These are phyloP conservation scores for Apiotrichum porosum DNA, from an alignment of 1,284 basidiomycete genomes.

Conservation along the genomic window DNA sequence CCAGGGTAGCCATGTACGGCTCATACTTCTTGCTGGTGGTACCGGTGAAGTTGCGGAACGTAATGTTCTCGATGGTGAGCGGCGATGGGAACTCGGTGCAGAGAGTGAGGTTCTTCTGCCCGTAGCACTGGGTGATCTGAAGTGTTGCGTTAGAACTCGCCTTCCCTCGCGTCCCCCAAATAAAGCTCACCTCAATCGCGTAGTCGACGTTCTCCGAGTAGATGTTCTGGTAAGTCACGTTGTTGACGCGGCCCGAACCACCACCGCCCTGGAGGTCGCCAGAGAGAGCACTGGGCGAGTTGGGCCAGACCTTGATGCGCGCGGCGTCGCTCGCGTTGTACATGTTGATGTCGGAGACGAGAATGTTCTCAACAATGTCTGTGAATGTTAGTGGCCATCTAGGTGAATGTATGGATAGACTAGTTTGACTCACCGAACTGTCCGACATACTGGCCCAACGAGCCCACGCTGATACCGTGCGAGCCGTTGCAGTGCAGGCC, in stretches of 20 bases:
- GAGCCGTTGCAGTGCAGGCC: conserved; percentile 56
- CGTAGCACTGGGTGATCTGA: conserved; percentile 1
- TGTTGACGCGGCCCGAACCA: conserved; percentile 59
- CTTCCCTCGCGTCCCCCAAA: too few relatives aligned
- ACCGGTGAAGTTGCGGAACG: background rate
- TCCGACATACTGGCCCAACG: conserved; percentile 57
- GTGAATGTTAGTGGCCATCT: too few relatives aligned
- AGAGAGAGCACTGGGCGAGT: conserved; percentile 35
- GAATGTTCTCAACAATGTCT: conserved; percentile 64
- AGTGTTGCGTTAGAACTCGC: too few relatives aligned
- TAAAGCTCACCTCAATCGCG: background rate
- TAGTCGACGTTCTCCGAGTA: conserved; percentile 10
- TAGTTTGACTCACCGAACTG: too few relatives aligned
- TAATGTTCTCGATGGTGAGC: background rate
- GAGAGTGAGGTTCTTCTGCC: background rate
- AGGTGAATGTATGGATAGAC: too few relatives aligned
- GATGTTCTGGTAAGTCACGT: conserved; percentile 27
- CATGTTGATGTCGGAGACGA: conserved; percentile 58
- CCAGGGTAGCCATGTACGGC: background rate
- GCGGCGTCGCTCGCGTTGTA: conserved; percentile 60
- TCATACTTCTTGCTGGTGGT: background rate
- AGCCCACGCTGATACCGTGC: conserved; percentile 62
- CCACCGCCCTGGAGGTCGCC: conserved; percentile 47
- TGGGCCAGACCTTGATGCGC: conserved; percentile 60
- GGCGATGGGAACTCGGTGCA: background rate